phyloP scores from a whole-genome alignment of 352 stramenopile genomes.

The Phytophthora hybrid region DNA sequence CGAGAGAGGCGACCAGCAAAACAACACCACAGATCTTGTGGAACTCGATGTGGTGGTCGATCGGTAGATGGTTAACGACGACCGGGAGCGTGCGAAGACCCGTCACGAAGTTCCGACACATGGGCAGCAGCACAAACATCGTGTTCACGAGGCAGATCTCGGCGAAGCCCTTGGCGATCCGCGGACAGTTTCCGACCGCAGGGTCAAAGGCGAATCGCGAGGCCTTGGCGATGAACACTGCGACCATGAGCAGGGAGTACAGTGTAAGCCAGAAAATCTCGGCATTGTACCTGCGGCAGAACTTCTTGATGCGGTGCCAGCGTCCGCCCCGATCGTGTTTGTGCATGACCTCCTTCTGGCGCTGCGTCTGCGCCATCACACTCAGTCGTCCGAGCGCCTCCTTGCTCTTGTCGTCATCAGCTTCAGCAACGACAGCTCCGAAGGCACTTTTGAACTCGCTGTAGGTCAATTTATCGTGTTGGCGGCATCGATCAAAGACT shows the following conservation, averaged over 20 bases:
- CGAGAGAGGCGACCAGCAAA: constrained; percentile 65
- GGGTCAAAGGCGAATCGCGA: constrained; percentile 49
- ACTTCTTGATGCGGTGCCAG: constrained; percentile 42
- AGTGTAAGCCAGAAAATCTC: constrained; percentile 61
- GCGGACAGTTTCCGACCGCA: constrained; percentile 59
- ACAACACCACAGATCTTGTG: constrained; percentile 83
- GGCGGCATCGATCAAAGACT: constrained; percentile 51
- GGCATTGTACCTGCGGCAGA: constrained; percentile 55
- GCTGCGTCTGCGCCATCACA: constrained; percentile 2
- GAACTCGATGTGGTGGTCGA: constrained; percentile 77
- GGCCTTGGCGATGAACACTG: constrained; percentile 61
- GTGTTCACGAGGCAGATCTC: constrained; percentile 83
- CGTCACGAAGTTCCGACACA: constrained; percentile 79
- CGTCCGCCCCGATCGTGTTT: constrained; percentile 26
- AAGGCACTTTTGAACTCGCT: constrained; percentile 54
- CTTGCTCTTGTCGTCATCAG: constrained; percentile 36
- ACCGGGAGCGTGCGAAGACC: constrained; percentile 52
- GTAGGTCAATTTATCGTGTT: constrained; percentile 63
- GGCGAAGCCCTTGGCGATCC: constrained; percentile 73
- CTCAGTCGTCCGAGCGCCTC: constrained; percentile 17
- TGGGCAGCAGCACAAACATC: constrained; percentile 75
- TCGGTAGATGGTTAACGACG: constrained; percentile 59
- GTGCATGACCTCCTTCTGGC: constrained; percentile 14
- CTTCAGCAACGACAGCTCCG: constrained; percentile 38
- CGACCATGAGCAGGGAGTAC: constrained; percentile 53